A percentile compares a stretch with the other conserved stretches of the same genome.
Conservation (phyloP, 2,329 filamentous ascomycete genomes). For the Fusarium penzigii region DNA sequence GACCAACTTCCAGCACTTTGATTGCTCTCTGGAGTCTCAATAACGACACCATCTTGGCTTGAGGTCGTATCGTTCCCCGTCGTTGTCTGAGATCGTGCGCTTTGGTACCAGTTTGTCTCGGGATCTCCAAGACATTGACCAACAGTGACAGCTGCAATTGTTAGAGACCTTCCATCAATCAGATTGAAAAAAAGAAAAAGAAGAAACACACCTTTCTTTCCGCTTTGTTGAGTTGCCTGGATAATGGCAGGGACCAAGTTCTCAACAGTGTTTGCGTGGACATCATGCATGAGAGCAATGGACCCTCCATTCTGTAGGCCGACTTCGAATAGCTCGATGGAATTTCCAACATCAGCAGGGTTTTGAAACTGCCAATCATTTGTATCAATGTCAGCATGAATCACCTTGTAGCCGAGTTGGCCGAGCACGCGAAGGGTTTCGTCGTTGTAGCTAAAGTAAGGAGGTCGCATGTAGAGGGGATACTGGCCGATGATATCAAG, state of each 20-base stretch:
- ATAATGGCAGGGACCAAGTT: constrained; percentile 30
- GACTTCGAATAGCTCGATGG: constrained; percentile 32
- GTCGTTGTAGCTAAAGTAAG: constrained; percentile 38
- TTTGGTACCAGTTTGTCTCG: constrained; percentile 8
- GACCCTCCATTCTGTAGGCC: constrained; percentile 34
- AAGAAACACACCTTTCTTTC: constrained; percentile 7
- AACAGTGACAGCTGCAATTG: constrained; percentile 10
- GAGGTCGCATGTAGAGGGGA: constrained; percentile 39
- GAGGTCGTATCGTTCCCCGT: background rate
- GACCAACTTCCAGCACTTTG: background rate
- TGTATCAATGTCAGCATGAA: constrained; percentile 57
- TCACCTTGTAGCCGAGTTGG: constrained; percentile 49
- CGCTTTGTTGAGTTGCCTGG: constrained; percentile 1
- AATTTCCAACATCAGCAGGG: constrained; percentile 45
- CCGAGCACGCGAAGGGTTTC: constrained; percentile 30
- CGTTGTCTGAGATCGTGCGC: background rate
- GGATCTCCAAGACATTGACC: constrained; percentile 15
- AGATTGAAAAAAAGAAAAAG: background rate
- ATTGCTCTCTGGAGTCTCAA: background rate
- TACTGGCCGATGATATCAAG: constrained; percentile 30
- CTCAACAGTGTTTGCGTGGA: constrained; percentile 43
- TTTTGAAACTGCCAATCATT: constrained; percentile 53
- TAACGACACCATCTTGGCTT: background rate
- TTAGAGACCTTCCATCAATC: background rate
- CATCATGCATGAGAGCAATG: constrained; percentile 51